Percentiles rank a stretch among this genome's conserved stretches.
Evolutionary conservation across 2,329 filamentous ascomycete species (phyloP).

Genomic region (Colletotrichum neosansevieriae): DNA sequence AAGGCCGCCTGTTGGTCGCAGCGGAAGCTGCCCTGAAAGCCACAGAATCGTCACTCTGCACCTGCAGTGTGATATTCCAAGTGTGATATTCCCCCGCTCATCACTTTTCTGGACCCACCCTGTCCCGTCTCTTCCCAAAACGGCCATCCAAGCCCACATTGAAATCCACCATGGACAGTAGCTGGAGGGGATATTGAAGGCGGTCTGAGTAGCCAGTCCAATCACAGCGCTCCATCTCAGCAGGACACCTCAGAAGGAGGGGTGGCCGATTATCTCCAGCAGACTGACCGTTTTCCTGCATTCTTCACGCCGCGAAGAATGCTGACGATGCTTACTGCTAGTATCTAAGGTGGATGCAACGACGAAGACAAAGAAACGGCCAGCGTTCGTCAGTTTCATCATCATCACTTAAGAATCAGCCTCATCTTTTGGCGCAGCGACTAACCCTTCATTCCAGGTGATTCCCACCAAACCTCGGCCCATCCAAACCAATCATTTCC

Average conservation of each 20-base stretch:
- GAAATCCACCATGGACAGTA: constrained; percentile 21
- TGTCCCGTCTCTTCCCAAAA: constrained; percentile 29
- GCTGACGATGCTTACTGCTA: background rate
- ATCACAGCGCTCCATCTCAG: constrained; percentile 21
- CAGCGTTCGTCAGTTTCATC: constrained; percentile 10
- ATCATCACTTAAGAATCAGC: constrained; percentile 5
- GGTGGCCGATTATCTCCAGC: constrained; percentile 3
- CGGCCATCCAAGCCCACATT: constrained; percentile 20
- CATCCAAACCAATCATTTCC: background rate
- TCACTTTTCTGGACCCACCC: constrained; percentile 24
- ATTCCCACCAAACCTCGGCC: background rate
- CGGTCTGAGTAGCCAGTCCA: constrained; percentile 31
- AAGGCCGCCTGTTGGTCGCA: constrained; percentile 28
- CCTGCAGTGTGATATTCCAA: constrained; percentile 20
- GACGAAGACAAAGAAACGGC: constrained; percentile 25
- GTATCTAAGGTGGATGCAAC: constrained; percentile 16
- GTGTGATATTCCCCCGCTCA: constrained; percentile 17
- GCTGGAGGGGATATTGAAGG: constrained; percentile 26
- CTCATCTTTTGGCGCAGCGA: background rate
- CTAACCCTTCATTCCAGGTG: background rate
- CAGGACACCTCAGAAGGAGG: constrained; percentile 2
- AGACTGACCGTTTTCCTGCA: constrained; percentile 8
- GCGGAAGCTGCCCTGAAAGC: constrained; percentile 8
- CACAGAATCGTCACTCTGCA: constrained; percentile 9
- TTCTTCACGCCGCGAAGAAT: background rate